Base-by-base conservation (phyloP, 345 rosid species). In the Punica granatum region DNA sequence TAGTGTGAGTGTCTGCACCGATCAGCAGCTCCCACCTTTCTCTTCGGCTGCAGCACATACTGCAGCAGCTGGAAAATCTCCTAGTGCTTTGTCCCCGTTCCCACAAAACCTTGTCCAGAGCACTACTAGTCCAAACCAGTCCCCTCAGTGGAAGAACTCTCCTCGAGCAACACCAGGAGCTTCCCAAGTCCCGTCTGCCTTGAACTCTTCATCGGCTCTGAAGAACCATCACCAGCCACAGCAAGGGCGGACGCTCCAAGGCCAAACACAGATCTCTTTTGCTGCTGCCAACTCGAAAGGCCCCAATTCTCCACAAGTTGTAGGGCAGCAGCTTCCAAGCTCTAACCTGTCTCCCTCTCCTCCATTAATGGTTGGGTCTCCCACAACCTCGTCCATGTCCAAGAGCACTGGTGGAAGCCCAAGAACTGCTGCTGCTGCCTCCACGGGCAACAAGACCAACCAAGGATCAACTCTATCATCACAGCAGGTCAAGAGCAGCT, bases 391-490 rank as follows among this genome's bases (percentile, higher is more conserved):
- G 30, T 89, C 97, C 0, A 75, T 92, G 63, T 91, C 99, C 49
- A 92, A 90, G 78, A 83, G 90, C 63, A 81, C 93, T 7, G 85
- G 97, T 51, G 99, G 96, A 65, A 92, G 97, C 75, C 99, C 98
- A 26, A 83, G 93, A 75, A 88, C 96, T 26, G 71, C 83, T 26
- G 78, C 92, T 11, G 68, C 84, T 10, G 83, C 96, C 32, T 70
- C 86, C 0, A 67, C 70, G 11, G 80, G 76, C 68, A 89, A 85
- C 77, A 95, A 90, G 75, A 73, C 78, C 66, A 87, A 86, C 51
- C 99, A 89, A 73, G 78, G 85, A 69, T 81, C 96, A 9, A 26
- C 78, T 2, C 68, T 87, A 36, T 78, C 93, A 33, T 77, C 92
- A 36, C 97, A 88, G 75, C 96, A 86, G 63, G 72, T 74, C 7